Conservation (phyloP, 2,329 filamentous ascomycete genomes). For the Colletotrichum siamense region DNA sequence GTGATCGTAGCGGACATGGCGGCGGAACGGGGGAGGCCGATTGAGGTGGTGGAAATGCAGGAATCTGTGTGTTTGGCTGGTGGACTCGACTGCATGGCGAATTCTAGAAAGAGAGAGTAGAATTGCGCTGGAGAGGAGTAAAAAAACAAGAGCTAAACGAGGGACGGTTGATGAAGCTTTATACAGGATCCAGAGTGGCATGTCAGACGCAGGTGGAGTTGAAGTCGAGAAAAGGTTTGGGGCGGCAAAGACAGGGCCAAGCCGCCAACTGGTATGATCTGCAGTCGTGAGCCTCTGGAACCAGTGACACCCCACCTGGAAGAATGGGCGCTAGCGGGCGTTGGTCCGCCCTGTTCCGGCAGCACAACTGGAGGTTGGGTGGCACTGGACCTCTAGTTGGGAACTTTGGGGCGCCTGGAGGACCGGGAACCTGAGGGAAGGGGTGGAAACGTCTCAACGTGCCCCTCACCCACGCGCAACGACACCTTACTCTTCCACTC, state of each 20-base stretch:
- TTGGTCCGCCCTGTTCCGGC: conserved; percentile 14
- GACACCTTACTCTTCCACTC: not conserved
- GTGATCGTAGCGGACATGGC: not conserved
- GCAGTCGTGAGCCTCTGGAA: not conserved
- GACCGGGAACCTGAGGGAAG: not conserved
- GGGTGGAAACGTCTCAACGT: conserved; percentile 19
- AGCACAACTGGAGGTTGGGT: not conserved
- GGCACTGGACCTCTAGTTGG: not conserved
- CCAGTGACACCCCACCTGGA: not conserved
- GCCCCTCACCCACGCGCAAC: not conserved
- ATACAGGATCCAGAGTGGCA: not conserved
- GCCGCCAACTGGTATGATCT: conserved; percentile 14
- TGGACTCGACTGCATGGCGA: conserved; percentile 21
- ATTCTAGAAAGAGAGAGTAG: conserved; percentile 20
- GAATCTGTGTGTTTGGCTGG: conserved; percentile 7
- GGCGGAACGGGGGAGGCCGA: conserved; percentile 17
- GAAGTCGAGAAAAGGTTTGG: conserved; percentile 24
- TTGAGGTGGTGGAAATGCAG: conserved; percentile 13
- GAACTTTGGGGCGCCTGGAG: not conserved
- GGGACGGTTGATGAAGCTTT: conserved; percentile 10
- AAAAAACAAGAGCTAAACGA: not conserved
- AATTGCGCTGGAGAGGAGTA: conserved; percentile 20
- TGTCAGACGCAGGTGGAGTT: not conserved
- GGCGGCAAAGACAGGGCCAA: conserved; percentile 12
- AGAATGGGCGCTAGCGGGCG: conserved; percentile 3